Base-by-base conservation (phyloP, 495 filamentous ascomycete genomes). In the Barbatosphaeria neglecta region DNA sequence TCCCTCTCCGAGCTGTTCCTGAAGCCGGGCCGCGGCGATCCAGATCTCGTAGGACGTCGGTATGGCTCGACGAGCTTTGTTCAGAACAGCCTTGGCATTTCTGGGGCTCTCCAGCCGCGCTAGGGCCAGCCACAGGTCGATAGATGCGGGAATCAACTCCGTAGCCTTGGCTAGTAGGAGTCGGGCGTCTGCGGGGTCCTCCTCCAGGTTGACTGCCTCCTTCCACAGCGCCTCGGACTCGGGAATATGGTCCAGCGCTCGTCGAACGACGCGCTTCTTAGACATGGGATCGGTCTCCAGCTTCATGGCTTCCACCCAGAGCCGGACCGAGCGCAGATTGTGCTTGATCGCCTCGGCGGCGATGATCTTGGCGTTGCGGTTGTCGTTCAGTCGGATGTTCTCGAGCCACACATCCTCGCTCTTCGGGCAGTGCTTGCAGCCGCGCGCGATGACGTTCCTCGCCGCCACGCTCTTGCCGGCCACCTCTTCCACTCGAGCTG, bases 141-240 rank as follows among this genome's bases (percentile, higher is more conserved):
- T 82, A 2, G 89, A 93, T 11, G 90, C 68, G 0, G 90, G 90
- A 47, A 99, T 90, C 48, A 95, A 84, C 48, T 97, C 90, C 7
- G 87, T 88, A 3, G 92, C 93, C 65, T 94, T 93, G 9, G 87
- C 87, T 17, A 97, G 75, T 33, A 99, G 74, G 24, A 97, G 68
- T 48, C 81, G 75, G 7, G 90, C 92, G 66, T 95, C 87, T 6
- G 80, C 82, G 1, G 84, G 79, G 53, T 92, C 83, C 47, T 95
- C 89, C 56, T 95, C 90, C 35, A 96, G 68, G 51, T 97, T 97
- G 37, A 97, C 90, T n/a, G 89, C 82, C 57, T 92, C 86, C 61
- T 96, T 97, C 92, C 92, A 99, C 25, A 99, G 76, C 23, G 83
- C 81, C 22, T 96, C 89, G 0, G 90, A 96, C 53, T 93, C 84